A percentile compares a stretch with the other conserved stretches of the same genome.
Evolutionary conservation across 2,329 filamentous ascomycete genomes (phyloP).

Genomic region (Thermothelomyces thermophilus): DNA sequence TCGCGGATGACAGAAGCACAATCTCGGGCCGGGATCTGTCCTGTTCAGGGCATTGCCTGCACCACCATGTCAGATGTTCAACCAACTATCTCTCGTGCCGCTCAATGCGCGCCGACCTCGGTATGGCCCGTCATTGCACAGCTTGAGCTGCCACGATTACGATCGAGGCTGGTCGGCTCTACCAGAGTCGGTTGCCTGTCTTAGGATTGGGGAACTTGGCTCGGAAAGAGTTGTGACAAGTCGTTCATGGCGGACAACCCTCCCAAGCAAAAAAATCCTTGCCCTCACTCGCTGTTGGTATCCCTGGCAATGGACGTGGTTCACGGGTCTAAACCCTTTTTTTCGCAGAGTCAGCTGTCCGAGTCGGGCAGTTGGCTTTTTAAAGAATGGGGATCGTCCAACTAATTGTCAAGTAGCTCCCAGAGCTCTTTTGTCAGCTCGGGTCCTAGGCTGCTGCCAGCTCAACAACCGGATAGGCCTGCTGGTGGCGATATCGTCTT

Average conservation of each 20-base stretch:
- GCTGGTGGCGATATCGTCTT: not conserved
- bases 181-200: conserved; percentile 7
- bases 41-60: not conserved
- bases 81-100: not conserved
- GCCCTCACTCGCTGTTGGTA: not conserved
- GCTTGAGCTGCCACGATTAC: conserved; percentile 1
- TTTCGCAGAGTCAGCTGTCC: not conserved
- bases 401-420: not conserved
- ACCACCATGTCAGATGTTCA: not conserved
- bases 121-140: conserved; percentile 10
- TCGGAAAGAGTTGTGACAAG: conserved; percentile 6
- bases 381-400: not conserved
- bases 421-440: not conserved
- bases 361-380: not conserved
- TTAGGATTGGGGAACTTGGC: not conserved
- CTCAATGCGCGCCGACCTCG: conserved; percentile 1
- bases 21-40: not conserved
- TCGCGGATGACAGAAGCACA: not conserved
- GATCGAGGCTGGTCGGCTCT: not conserved
- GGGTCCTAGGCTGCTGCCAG: not conserved
- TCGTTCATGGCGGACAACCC: conserved; percentile 1
- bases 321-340: not conserved
- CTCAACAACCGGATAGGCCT: not conserved
- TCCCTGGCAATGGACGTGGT: not conserved
- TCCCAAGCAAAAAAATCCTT: not conserved